Conservation (phyloP, 306 rosid genomes). For the Castanea crenata region DNA sequence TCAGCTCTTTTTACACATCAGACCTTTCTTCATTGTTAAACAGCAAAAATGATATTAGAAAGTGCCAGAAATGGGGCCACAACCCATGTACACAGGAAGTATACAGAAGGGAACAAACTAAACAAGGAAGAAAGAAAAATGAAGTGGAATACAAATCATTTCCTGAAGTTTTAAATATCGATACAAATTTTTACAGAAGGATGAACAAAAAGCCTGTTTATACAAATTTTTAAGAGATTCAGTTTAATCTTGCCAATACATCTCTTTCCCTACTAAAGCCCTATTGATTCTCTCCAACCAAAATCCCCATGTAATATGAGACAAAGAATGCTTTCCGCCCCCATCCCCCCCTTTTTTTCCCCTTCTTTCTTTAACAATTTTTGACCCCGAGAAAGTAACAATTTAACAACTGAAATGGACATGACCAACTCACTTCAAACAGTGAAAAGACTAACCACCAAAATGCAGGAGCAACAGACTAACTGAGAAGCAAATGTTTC, state of each 20-base stretch:
- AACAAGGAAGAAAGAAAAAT: background rate
- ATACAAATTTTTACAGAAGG: background rate
- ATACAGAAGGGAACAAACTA: background rate
- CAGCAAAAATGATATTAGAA: background rate
- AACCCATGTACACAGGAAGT: background rate
- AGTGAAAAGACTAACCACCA: background rate
- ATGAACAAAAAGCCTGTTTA: background rate
- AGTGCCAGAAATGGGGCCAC: background rate
- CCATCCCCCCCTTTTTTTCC: background rate
- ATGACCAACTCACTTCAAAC: background rate
- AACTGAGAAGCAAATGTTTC: background rate
- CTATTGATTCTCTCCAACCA: background rate
- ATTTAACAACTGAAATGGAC: background rate
- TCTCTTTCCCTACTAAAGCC: background rate
- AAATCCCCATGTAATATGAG: background rate
- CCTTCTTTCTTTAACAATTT: background rate
- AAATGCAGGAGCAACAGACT: background rate
- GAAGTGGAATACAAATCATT: background rate
- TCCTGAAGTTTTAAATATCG: background rate
- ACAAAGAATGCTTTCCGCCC: background rate
- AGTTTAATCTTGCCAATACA: background rate
- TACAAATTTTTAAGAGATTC: background rate
- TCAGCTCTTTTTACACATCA: constrained; percentile 7
- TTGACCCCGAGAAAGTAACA: background rate
- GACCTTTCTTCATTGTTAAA: background rate